These are phyloP conservation scores for Xylariales sp. DNA, from an alignment of 2,329 filamentous ascomycete species.

Conservation along the genomic window DNA sequence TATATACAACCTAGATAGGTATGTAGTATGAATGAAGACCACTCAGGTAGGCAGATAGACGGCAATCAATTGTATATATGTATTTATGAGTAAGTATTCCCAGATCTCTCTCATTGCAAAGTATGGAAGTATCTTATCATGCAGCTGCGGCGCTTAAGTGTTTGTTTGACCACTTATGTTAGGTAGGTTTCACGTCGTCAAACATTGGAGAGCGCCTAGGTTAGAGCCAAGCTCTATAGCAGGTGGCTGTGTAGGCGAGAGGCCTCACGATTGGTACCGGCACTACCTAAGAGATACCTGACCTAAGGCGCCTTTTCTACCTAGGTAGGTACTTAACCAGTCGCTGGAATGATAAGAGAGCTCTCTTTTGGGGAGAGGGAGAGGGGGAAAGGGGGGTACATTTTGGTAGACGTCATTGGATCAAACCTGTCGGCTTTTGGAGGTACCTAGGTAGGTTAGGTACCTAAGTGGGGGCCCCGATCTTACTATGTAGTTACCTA, in stretches of 20 bases:
- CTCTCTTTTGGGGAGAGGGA: too few relatives aligned
- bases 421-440: not conserved
- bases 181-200: conserved; percentile 1
- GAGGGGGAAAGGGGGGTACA: too few relatives aligned
- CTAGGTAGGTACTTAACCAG: not conserved
- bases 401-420: conserved; percentile 46
- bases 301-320: not conserved
- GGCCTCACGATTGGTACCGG: conserved; percentile 41
- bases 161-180: not conserved
- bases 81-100: not conserved
- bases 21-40: not conserved
- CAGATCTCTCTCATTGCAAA: not conserved
- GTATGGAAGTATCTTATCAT: conserved; percentile 10
- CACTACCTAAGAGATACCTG: too few relatives aligned
- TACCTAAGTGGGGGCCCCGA: not conserved
- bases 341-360: not conserved
- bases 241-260: conserved; percentile 35
- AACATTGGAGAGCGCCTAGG: conserved; percentile 22
- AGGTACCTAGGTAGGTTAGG: not conserved
- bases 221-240: not conserved
- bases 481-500: too few relatives aligned
- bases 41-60: too few relatives aligned
- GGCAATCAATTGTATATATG: not conserved
- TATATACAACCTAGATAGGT: not conserved
- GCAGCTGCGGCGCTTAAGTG: conserved; percentile 15